Evolutionary conservation across 257 asterid genomes (phyloP).

Genomic region (Solanum chmielewskii): DNA sequence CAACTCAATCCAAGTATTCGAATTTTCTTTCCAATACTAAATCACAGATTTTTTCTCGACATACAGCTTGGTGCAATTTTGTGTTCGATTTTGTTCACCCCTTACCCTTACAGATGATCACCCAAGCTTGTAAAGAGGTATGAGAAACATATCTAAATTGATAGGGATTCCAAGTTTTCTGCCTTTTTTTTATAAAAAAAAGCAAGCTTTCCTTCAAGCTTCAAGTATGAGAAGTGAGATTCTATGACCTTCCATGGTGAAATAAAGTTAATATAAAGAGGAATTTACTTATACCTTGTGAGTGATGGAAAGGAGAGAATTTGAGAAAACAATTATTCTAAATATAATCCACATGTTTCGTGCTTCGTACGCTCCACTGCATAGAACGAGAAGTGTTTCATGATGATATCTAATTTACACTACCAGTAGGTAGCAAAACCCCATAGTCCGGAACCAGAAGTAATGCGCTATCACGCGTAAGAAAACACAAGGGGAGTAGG

Average conservation of each 20-base stretch:
- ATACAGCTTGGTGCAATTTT: background rate
- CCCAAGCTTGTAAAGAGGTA: background rate
- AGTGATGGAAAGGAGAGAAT: too few relatives aligned
- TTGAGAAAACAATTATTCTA: background rate
- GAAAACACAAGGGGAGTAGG: background rate
- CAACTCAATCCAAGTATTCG: background rate
- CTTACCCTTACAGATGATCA: background rate
- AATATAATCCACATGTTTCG: background rate
- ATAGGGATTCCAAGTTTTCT: background rate
- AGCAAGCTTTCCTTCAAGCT: background rate
- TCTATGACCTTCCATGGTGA: background rate
- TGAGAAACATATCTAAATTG: background rate
- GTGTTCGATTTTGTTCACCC: background rate
- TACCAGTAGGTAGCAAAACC: background rate
- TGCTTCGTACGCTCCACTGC: background rate
- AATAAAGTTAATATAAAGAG: background rate
- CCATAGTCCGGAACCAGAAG: background rate
- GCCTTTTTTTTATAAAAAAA: background rate
- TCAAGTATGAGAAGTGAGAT: background rate
- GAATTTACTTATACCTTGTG: background rate
- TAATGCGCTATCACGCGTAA: background rate
- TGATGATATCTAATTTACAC: background rate
- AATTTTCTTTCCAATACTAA: too few relatives aligned
- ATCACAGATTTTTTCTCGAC: background rate
- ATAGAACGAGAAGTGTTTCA: background rate